phyloP scores from a whole-genome alignment of 1,139 yeast species.

The Hansenula sp. region DNA sequence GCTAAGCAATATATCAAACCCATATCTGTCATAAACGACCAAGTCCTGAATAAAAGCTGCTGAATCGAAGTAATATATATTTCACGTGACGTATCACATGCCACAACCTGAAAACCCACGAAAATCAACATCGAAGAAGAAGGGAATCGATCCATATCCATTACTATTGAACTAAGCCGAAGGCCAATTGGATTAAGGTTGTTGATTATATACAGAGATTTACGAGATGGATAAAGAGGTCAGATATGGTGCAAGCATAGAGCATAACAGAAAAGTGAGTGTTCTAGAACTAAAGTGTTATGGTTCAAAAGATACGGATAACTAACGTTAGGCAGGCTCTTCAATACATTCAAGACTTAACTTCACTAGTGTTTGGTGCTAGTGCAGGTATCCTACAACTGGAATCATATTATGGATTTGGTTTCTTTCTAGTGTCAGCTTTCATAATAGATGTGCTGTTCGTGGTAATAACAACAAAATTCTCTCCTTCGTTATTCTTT shows the following conservation, averaged over 20 bases:
- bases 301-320: no score
- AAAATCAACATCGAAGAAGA: no score
- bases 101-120: no score
- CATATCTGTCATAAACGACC: no score
- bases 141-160: no score
- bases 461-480: slow-evolving; percentile 38
- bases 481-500: slow-evolving; percentile 45
- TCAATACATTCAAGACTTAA: slow-evolving; percentile 57
- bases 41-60: no score
- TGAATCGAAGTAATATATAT: no score
- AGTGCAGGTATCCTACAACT: slow-evolving; percentile 71
- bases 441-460: slow-evolving; percentile 40
- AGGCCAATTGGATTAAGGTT: neutral
- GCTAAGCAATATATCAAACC: no score
- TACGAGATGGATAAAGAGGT: slow-evolving; percentile 13
- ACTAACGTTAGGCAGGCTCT: slow-evolving; percentile 29
- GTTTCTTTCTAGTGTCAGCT: slow-evolving; percentile 51
- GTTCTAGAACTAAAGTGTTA: no score
- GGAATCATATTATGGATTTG: slow-evolving; percentile 61
- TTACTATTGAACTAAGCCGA: no score
- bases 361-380: slow-evolving; percentile 63
- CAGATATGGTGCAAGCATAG: slow-evolving; percentile 21
- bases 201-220: neutral
- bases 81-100: no score
- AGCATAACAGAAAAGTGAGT: slow-evolving; percentile 20